Percentiles rank a stretch among this genome's conserved stretches.
These are phyloP conservation scores for Phaeotremella skinneri DNA, from an alignment of 768 basidiomycete species.

Conservation along the genomic window DNA sequence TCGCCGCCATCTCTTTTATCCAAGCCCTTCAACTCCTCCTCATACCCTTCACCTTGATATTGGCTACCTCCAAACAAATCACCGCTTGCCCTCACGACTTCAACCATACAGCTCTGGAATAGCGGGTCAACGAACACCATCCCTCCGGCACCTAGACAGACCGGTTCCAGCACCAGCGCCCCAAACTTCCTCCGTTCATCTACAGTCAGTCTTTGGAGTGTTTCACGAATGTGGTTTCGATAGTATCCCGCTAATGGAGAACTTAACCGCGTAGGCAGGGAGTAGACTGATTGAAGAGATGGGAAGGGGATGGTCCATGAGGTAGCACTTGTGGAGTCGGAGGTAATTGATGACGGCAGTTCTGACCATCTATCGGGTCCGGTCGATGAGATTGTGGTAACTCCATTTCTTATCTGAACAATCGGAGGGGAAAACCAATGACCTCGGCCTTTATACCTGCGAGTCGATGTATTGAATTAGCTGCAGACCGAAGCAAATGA, in stretches of 20 bases:
- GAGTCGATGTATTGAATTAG: not conserved
- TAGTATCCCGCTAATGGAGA: constrained; percentile 67
- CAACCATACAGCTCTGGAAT: constrained; percentile 83
- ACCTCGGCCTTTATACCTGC: constrained; percentile 73
- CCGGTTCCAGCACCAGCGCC: constrained; percentile 83
- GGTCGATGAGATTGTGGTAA: constrained; percentile 43
- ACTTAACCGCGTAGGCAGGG: constrained; percentile 62
- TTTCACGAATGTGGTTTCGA: constrained; percentile 59
- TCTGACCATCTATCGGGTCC: constrained; percentile 42
- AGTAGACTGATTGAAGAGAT: constrained; percentile 65
- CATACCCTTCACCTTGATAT: constrained; percentile 24
- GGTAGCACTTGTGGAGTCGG: not conserved
- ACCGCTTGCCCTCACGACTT: constrained; percentile 64
- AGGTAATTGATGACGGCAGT: constrained; percentile 19
- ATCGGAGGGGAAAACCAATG: constrained; percentile 91
- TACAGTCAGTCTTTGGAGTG: constrained; percentile 57
- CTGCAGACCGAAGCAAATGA: not conserved
- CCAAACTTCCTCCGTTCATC: constrained; percentile 53
- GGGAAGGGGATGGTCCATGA: constrained; percentile 49
- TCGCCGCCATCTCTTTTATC: constrained; percentile 20
- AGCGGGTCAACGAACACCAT: constrained; percentile 98
- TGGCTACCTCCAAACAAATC: constrained; percentile 43
- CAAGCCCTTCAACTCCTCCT: constrained; percentile 13
- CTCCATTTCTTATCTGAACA: constrained; percentile 66
- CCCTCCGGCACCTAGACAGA: constrained; percentile 91